A percentile compares a stretch with the other conserved stretches of the same genome.
These are phyloP conservation scores for Hordeum marinum DNA, from an alignment of 176 grass and related monocot species.

Conservation along the genomic window DNA sequence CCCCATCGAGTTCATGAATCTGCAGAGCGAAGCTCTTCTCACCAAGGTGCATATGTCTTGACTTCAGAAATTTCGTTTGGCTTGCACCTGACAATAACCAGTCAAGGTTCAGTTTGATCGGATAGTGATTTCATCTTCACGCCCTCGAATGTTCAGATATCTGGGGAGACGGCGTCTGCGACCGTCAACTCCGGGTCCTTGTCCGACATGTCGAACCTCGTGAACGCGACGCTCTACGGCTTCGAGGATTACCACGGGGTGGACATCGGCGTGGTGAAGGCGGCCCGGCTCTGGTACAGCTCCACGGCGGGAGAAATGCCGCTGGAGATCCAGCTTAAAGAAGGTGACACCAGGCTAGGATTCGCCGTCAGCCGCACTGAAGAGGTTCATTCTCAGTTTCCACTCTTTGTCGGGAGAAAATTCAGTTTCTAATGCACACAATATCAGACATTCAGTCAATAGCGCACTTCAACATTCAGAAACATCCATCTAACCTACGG, in stretches of 20 bases:
- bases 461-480: neutral
- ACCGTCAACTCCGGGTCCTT: constrained; percentile 68
- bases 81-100: neutral
- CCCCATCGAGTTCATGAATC: constrained; percentile 54
- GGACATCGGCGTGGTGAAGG: constrained; percentile 80
- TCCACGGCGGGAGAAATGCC: constrained; percentile 50
- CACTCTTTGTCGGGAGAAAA: too few species aligned
- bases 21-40: constrained; percentile 78
- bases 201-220: constrained; percentile 54
- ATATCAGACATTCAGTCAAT: neutral
- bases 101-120: neutral
- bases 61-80: neutral
- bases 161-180: constrained; percentile 62
- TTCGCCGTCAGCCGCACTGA: constrained; percentile 70
- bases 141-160: constrained; percentile 52
- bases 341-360: constrained; percentile 69
- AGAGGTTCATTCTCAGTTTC: constrained; percentile 41
- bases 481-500: neutral
- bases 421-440: neutral
- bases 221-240: constrained; percentile 65
- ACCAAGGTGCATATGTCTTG: constrained; percentile 51
- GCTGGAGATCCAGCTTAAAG: constrained; percentile 58
- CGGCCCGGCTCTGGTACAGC: constrained; percentile 70
- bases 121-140: neutral
- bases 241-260: constrained; percentile 87